These are phyloP conservation scores for Pichia sorboxylosa DNA, from an alignment of 1,139 yeast species.

Conservation along the genomic window DNA sequence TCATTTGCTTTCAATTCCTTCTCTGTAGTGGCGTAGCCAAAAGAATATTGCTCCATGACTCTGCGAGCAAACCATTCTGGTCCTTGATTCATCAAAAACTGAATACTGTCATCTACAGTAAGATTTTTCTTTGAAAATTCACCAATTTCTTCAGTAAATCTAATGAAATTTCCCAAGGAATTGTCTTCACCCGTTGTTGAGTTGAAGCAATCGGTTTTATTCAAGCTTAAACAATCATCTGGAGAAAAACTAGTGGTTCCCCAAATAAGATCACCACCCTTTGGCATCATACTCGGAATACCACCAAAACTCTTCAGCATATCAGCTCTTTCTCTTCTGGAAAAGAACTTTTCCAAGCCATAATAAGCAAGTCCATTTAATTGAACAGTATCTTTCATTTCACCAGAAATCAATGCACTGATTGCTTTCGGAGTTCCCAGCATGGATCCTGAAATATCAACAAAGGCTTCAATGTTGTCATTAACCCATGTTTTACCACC, in stretches of 20 bases:
- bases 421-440: slow-evolving; percentile 92
- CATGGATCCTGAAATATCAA: slow-evolving; percentile 79
- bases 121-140: slow-evolving; percentile 38
- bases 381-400: slow-evolving; percentile 95
- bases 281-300: slow-evolving; percentile 88
- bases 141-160: slow-evolving; percentile 40
- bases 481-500: slow-evolving; percentile 88
- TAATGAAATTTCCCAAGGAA: slow-evolving; percentile 66
- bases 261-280: slow-evolving; percentile 88
- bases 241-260: slow-evolving; percentile 52
- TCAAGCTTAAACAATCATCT: slow-evolving; percentile 35
- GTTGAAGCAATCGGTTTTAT: slow-evolving; percentile 15
- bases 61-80: slow-evolving; percentile 69
- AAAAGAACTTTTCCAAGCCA: slow-evolving; percentile 88
- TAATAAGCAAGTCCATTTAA: slow-evolving; percentile 85
- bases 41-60: slow-evolving; percentile 61
- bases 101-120: slow-evolving; percentile 57
- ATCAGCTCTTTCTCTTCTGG: slow-evolving; percentile 78
- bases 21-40: slow-evolving; percentile 54
- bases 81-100: slow-evolving; percentile 48
- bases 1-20: slow-evolving; percentile 54
- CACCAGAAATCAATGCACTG: slow-evolving; percentile 87
- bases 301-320: slow-evolving; percentile 87
- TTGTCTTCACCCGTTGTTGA: slow-evolving; percentile 24
- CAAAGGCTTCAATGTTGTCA: slow-evolving; percentile 62